A percentile compares a stretch with the other conserved stretches of the same genome.
Evolutionary conservation across 768 basidiomycete species (phyloP).

Genomic region (Leucosporidium scottii): DNA sequence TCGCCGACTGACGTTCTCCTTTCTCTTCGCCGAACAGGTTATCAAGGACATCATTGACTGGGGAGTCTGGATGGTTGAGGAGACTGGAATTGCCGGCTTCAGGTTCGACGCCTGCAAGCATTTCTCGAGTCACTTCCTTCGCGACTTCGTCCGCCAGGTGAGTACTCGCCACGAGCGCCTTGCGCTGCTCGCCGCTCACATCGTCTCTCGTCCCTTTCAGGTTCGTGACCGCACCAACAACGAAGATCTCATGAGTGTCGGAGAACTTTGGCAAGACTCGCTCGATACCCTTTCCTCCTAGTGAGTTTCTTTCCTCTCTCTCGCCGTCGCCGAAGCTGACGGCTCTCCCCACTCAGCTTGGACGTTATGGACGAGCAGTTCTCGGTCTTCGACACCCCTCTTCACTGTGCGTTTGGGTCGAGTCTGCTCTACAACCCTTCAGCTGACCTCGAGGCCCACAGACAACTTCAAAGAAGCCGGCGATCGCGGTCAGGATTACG

Average conservation of each 20-base stretch:
- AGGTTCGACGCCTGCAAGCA: slow-evolving; percentile 43
- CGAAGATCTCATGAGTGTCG: slow-evolving; percentile 6
- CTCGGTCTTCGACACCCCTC: slow-evolving; percentile 45
- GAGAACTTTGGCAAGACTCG: slow-evolving; percentile 41
- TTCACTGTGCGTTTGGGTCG: slow-evolving; percentile 40
- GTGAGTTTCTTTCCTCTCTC: slow-evolving; percentile 3
- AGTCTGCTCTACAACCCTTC: too few relatives aligned
- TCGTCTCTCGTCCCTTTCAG: slow-evolving; percentile 41
- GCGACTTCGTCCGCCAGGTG: too few relatives aligned
- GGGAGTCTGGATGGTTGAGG: slow-evolving; percentile 45
- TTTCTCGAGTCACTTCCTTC: neutral
- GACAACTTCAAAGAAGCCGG: slow-evolving; percentile 44
- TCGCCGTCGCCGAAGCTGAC: slow-evolving; percentile 1
- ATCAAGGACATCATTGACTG: slow-evolving; percentile 40
- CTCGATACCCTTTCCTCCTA: slow-evolving; percentile 10
- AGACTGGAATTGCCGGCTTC: slow-evolving; percentile 46
- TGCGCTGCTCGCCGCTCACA: slow-evolving; percentile 41
- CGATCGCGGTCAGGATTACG: slow-evolving; percentile 41
- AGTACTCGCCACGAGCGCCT: slow-evolving; percentile 28
- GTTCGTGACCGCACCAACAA: slow-evolving; percentile 38
- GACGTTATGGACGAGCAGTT: slow-evolving; percentile 44
- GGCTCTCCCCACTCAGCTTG: slow-evolving; percentile 25
- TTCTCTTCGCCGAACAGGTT: too few relatives aligned
- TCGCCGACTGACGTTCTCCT: too few relatives aligned
- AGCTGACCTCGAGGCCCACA: neutral